A percentile compares a stretch with the other conserved stretches of the same genome.
Conservation (phyloP, 2,329 filamentous ascomycete genomes). For the Hypoxylon sp. region DNA sequence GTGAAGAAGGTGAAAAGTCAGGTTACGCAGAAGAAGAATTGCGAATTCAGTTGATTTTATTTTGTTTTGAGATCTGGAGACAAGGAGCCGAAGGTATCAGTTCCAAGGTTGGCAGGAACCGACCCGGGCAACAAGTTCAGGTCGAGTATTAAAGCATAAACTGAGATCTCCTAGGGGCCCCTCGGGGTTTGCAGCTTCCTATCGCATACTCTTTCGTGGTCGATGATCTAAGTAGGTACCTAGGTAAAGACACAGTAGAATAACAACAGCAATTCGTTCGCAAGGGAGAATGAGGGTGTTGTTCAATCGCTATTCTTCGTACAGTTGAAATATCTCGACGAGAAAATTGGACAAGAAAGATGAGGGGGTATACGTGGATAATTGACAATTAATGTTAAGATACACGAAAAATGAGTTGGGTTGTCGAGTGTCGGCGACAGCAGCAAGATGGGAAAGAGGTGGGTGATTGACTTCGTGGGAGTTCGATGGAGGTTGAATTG, state of each 20-base stretch:
- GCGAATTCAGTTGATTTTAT: neutral
- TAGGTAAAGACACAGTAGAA: neutral
- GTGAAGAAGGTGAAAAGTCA: neutral
- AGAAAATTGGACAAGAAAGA: slow-evolving; percentile 11
- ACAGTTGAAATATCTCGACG: neutral
- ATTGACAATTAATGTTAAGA: slow-evolving; percentile 2
- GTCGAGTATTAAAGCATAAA: neutral
- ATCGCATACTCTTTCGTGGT: slow-evolving; percentile 46
- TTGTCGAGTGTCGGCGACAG: neutral
- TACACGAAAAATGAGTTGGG: neutral
- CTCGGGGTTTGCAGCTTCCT: slow-evolving; percentile 34
- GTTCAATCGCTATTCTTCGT: slow-evolving; percentile 23
- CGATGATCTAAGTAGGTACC: slow-evolving; percentile 4
- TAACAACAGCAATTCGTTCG: slow-evolving; percentile 12
- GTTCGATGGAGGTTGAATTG: slow-evolving; percentile 34
- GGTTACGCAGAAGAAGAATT: neutral
- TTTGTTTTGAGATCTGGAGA: slow-evolving; percentile 11
- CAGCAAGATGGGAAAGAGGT: slow-evolving; percentile 29
- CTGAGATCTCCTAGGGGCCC: slow-evolving; percentile 35
- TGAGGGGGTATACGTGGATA: slow-evolving; percentile 1
- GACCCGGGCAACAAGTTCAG: neutral
- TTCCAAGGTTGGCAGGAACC: slow-evolving; percentile 8
- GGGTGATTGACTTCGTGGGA: slow-evolving; percentile 31
- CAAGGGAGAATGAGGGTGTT: slow-evolving; percentile 23
- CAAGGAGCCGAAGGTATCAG: slow-evolving; percentile 1